These are phyloP conservation scores for Rhodocollybia butyracea DNA, from an alignment of 768 basidiomycete genomes.

Conservation along the genomic window DNA sequence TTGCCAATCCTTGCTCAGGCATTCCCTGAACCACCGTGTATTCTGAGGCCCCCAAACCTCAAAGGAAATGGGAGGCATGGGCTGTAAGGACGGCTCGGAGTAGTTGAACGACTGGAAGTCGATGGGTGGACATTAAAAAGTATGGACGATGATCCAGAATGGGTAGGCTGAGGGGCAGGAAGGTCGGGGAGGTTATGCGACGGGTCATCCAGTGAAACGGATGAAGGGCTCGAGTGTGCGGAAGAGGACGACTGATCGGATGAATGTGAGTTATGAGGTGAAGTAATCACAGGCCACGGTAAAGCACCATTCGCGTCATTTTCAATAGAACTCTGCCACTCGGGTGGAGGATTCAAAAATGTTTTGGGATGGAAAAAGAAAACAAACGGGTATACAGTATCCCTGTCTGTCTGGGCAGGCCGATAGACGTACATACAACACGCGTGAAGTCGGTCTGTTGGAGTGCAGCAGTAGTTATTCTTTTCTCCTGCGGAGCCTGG, in stretches of 20 bases:
- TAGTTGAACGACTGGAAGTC: slow-evolving; percentile 7
- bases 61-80: slow-evolving; percentile 35
- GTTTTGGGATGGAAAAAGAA: slow-evolving; percentile 47
- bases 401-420: slow-evolving; percentile 33
- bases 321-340: slow-evolving; percentile 9
- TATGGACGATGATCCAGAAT: not conserved
- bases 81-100: slow-evolving; percentile 17
- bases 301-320: not conserved
- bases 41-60: slow-evolving; percentile 47
- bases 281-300: not conserved
- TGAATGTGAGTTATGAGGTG: slow-evolving; percentile 6
- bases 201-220: not conserved
- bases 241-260: slow-evolving; percentile 11
- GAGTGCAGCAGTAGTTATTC: slow-evolving; percentile 41
- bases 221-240: slow-evolving; percentile 7
- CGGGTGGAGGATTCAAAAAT: slow-evolving; percentile 26
- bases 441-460: slow-evolving; percentile 47
- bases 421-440: slow-evolving; percentile 47
- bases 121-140: slow-evolving; percentile 8
- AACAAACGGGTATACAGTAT: slow-evolving; percentile 43
- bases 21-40: slow-evolving; percentile 54
- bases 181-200: not conserved
- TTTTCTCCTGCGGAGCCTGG: slow-evolving; percentile 18
- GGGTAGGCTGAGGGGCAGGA: not conserved
- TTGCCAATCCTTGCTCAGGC: slow-evolving; percentile 51